These are phyloP conservation scores for Paracamarosporium sp. DNA, from an alignment of 2,329 filamentous ascomycete genomes.

Conservation along the genomic window DNA sequence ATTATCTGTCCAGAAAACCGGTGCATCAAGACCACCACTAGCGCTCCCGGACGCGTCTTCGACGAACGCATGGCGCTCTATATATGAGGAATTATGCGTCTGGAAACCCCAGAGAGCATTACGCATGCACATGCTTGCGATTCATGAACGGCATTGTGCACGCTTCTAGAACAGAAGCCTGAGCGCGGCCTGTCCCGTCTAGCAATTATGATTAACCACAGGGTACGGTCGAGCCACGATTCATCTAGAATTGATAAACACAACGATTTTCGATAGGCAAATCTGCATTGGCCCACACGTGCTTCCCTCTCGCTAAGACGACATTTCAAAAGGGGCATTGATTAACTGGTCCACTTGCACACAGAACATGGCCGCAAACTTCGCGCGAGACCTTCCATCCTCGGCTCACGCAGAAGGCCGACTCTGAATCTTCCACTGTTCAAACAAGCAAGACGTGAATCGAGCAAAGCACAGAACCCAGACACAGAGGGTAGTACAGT, in stretches of 20 bases:
- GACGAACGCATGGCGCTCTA: not conserved
- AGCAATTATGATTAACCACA: not conserved
- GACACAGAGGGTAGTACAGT: not conserved
- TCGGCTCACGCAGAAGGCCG: too few relatives aligned
- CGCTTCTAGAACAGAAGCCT: not conserved
- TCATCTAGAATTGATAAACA: not conserved
- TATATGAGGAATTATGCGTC: not conserved
- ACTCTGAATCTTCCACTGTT: too few relatives aligned
- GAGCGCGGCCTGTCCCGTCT: not conserved
- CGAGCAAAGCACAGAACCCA: not conserved
- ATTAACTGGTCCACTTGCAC: not conserved
- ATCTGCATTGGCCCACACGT: not conserved
- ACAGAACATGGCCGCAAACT: not conserved
- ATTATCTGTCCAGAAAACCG: not conserved
- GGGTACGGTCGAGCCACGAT: not conserved
- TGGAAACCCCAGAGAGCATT: not conserved
- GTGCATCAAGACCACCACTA: not conserved
- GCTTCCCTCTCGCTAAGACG: not conserved
- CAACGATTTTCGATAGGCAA: not conserved
- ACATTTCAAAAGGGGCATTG: not conserved
- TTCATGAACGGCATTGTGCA: not conserved
- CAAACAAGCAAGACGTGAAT: not conserved
- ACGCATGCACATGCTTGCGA: not conserved
- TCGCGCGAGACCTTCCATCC: too few relatives aligned
- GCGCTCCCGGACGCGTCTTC: not conserved